Percentiles rank a stretch among this genome's conserved stretches.
phyloP scores from a whole-genome alignment of 345 rosid species.

The Syzygium oleosum region DNA sequence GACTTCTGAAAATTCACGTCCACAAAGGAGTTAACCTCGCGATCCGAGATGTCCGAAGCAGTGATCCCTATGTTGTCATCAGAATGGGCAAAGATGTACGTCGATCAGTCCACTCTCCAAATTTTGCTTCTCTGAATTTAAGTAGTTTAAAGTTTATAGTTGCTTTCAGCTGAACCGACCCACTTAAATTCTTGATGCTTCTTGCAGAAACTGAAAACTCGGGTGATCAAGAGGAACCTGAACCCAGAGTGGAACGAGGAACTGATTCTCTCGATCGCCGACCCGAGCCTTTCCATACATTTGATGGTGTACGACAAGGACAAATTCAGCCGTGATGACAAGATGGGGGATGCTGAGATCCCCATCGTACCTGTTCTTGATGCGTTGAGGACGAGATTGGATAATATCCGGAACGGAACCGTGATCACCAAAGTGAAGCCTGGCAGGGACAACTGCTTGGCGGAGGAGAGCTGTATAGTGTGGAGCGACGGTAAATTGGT shows the following conservation, averaged over 20 bases:
- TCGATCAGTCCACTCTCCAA: not conserved
- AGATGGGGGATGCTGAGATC: not conserved
- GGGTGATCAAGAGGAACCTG: constrained; percentile 40
- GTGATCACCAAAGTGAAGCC: not conserved
- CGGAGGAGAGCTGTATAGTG: constrained; percentile 6
- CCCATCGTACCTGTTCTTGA: not conserved
- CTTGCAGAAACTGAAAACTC: constrained; percentile 65
- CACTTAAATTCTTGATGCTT: not conserved
- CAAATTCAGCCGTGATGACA: not conserved
- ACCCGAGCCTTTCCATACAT: constrained; percentile 46
- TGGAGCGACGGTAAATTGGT: not conserved
- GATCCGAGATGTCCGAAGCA: constrained; percentile 44
- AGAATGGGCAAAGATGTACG: not conserved
- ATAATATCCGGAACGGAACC: not conserved
- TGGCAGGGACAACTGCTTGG: not conserved
- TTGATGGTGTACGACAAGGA: constrained; percentile 24
- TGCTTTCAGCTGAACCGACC: not conserved
- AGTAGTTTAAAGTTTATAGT: not conserved
- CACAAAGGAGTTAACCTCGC: constrained; percentile 71
- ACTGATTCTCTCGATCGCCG: constrained; percentile 53
- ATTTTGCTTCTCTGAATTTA: not conserved
- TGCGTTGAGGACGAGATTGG: not conserved
- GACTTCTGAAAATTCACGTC: constrained; percentile 60
- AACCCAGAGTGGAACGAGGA: constrained; percentile 83
- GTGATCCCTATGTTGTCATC: constrained; percentile 4